Evolutionary conservation across 2,329 filamentous ascomycete species (phyloP).

Genomic region (Phialophora expanda): DNA sequence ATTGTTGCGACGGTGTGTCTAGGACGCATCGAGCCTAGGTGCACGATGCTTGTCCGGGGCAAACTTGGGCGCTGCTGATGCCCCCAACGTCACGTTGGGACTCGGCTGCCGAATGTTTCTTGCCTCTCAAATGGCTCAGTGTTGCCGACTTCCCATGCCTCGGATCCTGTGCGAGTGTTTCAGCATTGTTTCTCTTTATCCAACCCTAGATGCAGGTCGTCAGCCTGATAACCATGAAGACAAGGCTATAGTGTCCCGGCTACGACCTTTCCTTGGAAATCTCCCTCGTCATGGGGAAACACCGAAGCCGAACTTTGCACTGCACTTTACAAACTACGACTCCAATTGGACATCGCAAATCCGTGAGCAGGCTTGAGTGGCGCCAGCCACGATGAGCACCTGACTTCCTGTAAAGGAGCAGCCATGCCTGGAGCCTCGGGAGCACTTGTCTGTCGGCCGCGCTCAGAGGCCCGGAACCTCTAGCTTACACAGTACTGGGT

Average conservation of each 20-base stretch:
- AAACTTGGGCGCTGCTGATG: neutral
- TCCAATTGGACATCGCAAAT: neutral
- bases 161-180: neutral
- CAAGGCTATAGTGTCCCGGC: neutral
- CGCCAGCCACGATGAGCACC: neutral
- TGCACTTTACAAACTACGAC: neutral
- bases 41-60: neutral
- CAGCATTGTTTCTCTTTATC: neutral
- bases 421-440: neutral
- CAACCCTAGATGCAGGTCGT: neutral
- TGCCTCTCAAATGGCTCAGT: slow-evolving; percentile 1
- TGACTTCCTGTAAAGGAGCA: neutral
- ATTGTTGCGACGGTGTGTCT: neutral
- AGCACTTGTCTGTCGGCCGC: neutral
- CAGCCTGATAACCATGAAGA: neutral
- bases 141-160: neutral
- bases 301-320: neutral
- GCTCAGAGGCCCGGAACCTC: neutral
- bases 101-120: neutral
- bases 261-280: neutral
- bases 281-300: neutral
- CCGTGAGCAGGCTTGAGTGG: neutral
- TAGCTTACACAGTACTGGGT: neutral
- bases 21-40: neutral
- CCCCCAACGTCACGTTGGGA: neutral